These are phyloP conservation scores for Dryas integrifolia DNA, from an alignment of 331 rosid genomes.

Conservation along the genomic window DNA sequence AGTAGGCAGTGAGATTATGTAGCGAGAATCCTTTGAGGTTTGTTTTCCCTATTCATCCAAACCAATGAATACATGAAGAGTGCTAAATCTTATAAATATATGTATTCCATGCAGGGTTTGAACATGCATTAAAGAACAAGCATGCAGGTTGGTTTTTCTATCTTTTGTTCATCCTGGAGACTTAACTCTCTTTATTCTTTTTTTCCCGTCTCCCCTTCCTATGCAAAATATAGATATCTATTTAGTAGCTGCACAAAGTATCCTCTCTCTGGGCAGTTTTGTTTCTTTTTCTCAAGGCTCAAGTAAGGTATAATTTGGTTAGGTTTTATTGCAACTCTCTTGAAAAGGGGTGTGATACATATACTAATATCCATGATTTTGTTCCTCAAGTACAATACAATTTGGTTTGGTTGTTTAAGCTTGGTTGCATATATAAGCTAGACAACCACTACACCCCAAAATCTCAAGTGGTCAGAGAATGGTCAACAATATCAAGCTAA, in stretches of 20 bases:
- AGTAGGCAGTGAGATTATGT: conserved; percentile 85
- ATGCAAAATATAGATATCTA: background rate
- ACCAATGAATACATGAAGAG: conserved; percentile 15
- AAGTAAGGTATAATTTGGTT: too few species aligned
- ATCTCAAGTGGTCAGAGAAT: too few species aligned
- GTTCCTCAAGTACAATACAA: too few species aligned
- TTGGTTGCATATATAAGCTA: too few species aligned
- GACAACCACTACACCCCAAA: too few species aligned
- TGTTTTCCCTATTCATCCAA: conserved; percentile 27
- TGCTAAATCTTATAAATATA: conserved; percentile 12
- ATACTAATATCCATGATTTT: too few species aligned
- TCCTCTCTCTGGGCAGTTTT: background rate
- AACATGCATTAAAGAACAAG: conserved; percentile 24
- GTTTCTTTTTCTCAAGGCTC: background rate
- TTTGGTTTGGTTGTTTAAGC: too few species aligned
- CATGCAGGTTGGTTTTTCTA: conserved; percentile 30
- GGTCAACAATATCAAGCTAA: too few species aligned
- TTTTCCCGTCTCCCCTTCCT: too few species aligned
- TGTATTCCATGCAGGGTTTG: conserved; percentile 47
- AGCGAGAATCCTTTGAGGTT: conserved; percentile 45
- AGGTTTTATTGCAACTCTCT: too few species aligned
- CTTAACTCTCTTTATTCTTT: too few species aligned
- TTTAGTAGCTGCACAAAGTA: background rate
- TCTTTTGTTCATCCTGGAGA: background rate
- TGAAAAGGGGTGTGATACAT: too few species aligned